A percentile compares a stretch with the other conserved stretches of the same genome.
Evolutionary conservation across 1,284 basidiomycete genomes (phyloP).

Genomic region (Austroboletus rostrupii): DNA sequence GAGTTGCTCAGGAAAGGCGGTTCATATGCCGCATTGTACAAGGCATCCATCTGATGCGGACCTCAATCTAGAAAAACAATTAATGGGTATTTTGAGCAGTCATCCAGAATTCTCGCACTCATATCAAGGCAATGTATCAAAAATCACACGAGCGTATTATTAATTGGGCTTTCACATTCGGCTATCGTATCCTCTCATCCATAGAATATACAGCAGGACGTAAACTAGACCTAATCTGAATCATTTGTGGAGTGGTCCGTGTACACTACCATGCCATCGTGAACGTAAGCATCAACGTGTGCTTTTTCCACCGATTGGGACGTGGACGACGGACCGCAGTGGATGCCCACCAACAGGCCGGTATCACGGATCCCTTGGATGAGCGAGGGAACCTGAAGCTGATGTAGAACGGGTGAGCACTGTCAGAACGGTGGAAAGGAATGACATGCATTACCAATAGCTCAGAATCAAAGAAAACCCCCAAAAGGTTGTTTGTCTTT

Average conservation of each 20-base stretch:
- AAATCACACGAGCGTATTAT: slow-evolving; percentile 18
- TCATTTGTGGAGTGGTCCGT: slow-evolving; percentile 55
- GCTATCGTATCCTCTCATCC: slow-evolving; percentile 24
- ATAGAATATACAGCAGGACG: slow-evolving; percentile 19
- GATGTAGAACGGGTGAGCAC: slow-evolving; percentile 17
- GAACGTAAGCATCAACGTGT: slow-evolving; percentile 63
- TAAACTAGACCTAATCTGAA: slow-evolving; percentile 30
- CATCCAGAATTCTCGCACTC: slow-evolving; percentile 15
- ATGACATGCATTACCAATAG: slow-evolving; percentile 59
- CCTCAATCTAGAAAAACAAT: slow-evolving; percentile 3
- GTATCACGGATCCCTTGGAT: slow-evolving; percentile 84
- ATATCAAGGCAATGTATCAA: slow-evolving; percentile 28
- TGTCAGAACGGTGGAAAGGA: slow-evolving; percentile 4
- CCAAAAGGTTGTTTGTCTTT: slow-evolving; percentile 89
- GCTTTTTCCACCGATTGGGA: slow-evolving; percentile 44
- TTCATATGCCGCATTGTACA: slow-evolving; percentile 67
- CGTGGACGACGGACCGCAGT: slow-evolving; percentile 53
- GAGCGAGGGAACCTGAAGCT: slow-evolving; percentile 78
- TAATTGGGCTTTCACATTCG: slow-evolving; percentile 14
- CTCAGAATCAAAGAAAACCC: slow-evolving; percentile 87
- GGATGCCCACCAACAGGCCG: slow-evolving; percentile 82
- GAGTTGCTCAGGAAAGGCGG: slow-evolving; percentile 62
- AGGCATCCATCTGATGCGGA: slow-evolving; percentile 54
- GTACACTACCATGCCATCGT: slow-evolving; percentile 60
- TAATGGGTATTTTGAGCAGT: not conserved